Evolutionary conservation across 1,139 yeast genomes (phyloP), one percentile per base, ranked within the genome.

Genomic region (Pichia sp.): DNA sequence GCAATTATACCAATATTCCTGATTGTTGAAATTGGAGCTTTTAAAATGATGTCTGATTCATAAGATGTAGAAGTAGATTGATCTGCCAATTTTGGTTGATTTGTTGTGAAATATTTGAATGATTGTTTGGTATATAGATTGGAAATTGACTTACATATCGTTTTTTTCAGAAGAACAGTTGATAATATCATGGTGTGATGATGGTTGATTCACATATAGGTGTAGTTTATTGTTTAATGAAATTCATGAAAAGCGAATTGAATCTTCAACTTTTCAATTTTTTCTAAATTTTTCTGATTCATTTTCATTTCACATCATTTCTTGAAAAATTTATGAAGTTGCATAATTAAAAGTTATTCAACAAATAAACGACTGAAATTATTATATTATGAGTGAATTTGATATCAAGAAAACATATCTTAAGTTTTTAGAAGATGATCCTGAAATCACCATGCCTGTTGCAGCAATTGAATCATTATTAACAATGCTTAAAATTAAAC

Each of bases 371-470:
- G n/a, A n/a, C n/a, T n/a, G n/a, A n/a, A n/a, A n/a, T 25, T 25
- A 15, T 15, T 11, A 29, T 29, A 29, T 4, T 18, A 53, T 49
- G 56, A 24, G 51, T 7, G 73, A 71, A 36, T 88, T 90, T 61
- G 95, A 89, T 64, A 88, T 92, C 56, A 88, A 84, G 44, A 73
- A 79, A 57, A 80, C 92, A 0, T 92, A 92, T 64, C 74, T 86
- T 53, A 77, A 78, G 64, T 89, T 87, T 65, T 72, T 92, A 51
- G 79, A 77, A 55, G 96, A 89, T 49, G 97, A 92, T 67, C 75
- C 85, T 24, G 97, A 92, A 48, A 86, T 94, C 82, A 90, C 98
- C 13, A 94, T 90, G 97, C 99, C 99, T 5, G 87, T 94, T 39
- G 99, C 98, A 45, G 98, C 98, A 45, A 94, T 94, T 61, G 97